Percentiles rank a stretch among this genome's conserved stretches.
Conservation (phyloP, 179 eudicot genomes). For the Silene coronaria region DNA sequence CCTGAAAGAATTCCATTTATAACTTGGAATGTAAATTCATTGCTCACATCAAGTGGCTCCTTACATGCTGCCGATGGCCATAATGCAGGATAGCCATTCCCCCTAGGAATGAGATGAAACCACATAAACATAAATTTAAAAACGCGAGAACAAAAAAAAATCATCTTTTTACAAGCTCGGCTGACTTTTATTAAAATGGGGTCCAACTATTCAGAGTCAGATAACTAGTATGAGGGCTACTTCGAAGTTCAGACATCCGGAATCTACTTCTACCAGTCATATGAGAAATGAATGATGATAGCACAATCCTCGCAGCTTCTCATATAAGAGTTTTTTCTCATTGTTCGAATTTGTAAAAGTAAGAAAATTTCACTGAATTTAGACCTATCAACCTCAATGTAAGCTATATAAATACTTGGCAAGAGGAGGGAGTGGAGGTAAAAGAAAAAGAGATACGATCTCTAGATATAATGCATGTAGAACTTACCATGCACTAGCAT, state of each 20-base stretch:
- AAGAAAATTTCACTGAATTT: background rate
- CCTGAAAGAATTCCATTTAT: constrained; percentile 93
- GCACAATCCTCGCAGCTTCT: background rate
- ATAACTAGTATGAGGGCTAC: no score
- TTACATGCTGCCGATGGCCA: constrained; percentile 74
- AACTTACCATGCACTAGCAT: constrained; percentile 84
- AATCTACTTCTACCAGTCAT: background rate
- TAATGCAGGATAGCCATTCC: constrained; percentile 67
- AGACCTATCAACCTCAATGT: background rate
- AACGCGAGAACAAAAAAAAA: background rate
- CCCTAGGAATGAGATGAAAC: constrained; percentile 40
- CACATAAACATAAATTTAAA: background rate
- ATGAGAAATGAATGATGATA: no score
- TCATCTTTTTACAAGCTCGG: background rate
- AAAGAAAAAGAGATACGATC: background rate
- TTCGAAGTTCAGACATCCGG: background rate
- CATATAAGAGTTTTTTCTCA: background rate
- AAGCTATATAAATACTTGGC: background rate
- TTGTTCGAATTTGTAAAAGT: background rate
- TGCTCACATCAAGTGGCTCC: constrained; percentile 96
- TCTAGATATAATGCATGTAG: background rate
- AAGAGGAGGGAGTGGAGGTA: background rate
- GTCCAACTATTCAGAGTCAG: no score
- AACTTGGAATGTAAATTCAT: constrained; percentile 76
- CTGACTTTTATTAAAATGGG: no score